Base-by-base conservation (phyloP, 176 grass and related monocot genomes). In the Secale cereale region DNA sequence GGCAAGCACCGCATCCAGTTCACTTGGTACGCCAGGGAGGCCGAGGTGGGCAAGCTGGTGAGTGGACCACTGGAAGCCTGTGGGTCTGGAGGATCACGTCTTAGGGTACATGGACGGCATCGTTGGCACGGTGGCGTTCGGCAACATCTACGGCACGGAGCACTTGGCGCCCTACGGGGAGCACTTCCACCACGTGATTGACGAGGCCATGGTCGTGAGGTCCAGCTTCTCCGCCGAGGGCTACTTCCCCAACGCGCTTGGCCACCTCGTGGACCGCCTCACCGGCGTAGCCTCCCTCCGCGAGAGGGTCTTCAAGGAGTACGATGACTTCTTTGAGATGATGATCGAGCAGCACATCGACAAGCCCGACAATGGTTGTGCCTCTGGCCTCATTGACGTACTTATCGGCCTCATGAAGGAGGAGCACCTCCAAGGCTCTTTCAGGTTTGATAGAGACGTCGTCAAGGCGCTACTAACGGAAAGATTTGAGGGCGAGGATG, bases 1-100 rank as follows among this genome's bases (percentile, higher is more conserved):
- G 91, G 82, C 75, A 59, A 76, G 54, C 90, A 87, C 57, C 60
- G 92, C 23, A 88, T 94, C 10, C 73, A 77, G 27, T 85, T 83
- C 10, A 79, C 85, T 25, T 70, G 62, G 16, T n/a, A 62, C 8
- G 84, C 82, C 74, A 25, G 82, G 19, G n/a, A 19, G 23, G 11
- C 14, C 1, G 52, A 84, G 82, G 39, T 73, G 28, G 27, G 10
- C 6, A 84, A 84, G 19, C 59, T 84, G 27, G 40, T 84, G 0
- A 43, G 10, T 1, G 45, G 30, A 12, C 70, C 10, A 9, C 8
- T 2, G 1, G 56, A 3, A 23, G 1, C 52, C 81, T 1, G 68
- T 83, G 16, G 10, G 5, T 0, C 32, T 73, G 5, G 22, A 83
- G 6, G 67, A 61, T 3, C 52, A 83, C 16, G 59, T 83, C 81